Evolutionary conservation across 2,329 filamentous ascomycete genomes (phyloP).

Genomic region (Triangularia setosa): DNA sequence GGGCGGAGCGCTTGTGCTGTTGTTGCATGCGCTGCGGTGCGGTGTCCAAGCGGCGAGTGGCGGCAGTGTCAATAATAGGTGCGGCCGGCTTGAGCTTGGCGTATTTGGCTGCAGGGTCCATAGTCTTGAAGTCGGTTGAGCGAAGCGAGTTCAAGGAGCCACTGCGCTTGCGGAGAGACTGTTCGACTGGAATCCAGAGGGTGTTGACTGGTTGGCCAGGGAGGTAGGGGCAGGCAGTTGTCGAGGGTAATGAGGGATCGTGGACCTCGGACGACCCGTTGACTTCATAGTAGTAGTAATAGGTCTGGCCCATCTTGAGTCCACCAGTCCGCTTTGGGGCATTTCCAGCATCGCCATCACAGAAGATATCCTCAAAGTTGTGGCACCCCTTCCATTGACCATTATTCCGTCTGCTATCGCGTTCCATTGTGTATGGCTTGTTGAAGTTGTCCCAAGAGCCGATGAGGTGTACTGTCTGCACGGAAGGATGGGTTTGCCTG

Average conservation of each 20-base stretch:
- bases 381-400: constrained; percentile 86
- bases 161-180: constrained; percentile 55
- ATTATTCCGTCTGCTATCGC: constrained; percentile 68
- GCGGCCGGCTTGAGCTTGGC: constrained; percentile 61
- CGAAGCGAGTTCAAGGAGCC: constrained; percentile 61
- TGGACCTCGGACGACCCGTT: constrained; percentile 74
- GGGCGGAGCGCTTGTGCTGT: constrained; percentile 36
- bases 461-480: constrained; percentile 71
- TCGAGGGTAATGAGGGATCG: constrained; percentile 68
- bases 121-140: constrained; percentile 62
- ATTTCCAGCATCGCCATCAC: constrained; percentile 62
- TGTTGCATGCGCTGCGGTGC: constrained; percentile 31
- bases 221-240: constrained; percentile 76
- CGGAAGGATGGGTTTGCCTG: constrained; percentile 58
- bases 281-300: constrained; percentile 95
- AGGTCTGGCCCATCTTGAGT: constrained; percentile 86
- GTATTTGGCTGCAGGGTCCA: constrained; percentile 75
- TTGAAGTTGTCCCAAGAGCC: constrained; percentile 97
- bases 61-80: constrained; percentile 38
- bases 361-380: constrained; percentile 79
- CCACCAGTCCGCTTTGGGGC: constrained; percentile 65
- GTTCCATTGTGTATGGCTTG: constrained; percentile 73
- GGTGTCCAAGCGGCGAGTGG: constrained; percentile 33
- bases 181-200: constrained; percentile 73
- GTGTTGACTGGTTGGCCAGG: constrained; percentile 87